Base-by-base conservation (phyloP, 164 flowering plant genomes). In the Dillenia suffruticosa region DNA sequence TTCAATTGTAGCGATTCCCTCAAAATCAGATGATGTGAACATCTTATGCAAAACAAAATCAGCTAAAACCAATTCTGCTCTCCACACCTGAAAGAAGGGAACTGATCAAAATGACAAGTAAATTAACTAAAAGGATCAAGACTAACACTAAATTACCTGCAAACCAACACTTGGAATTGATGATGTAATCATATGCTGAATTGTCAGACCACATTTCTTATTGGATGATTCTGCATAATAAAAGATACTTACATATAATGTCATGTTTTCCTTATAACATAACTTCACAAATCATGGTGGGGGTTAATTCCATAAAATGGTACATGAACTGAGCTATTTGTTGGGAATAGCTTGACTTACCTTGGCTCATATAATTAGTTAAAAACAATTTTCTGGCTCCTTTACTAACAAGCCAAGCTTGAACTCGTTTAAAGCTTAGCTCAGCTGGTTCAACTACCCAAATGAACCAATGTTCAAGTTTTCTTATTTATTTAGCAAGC, bases 131-230 rank as follows among this genome's bases (percentile, higher is more conserved):
- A 45, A 57, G 44, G 48, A 55, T 16, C 15, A 15, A 4, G 1
- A 22, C 44, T 59, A 58, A 46, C 44, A 22, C 68, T 32, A 45
- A 10, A 62, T 69, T 58, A 93, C 98, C 94, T 93, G 98, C 74
- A 90, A 75, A 49, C 98, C 98, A 50, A 93, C 97, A 57, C 59
- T 75, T 32, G 96, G 91, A 73, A 93, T 87, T 9, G 91, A 74
- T 56, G 98, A 87, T 52, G 94, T 85, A 71, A 89, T 83, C 57
- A 73, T 83, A 66, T 89, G 98, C 71, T 80, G 90, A 65, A 93
- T 86, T 32, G 61, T 75, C 59, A 86, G 60, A 51, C 57, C 68
- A 73, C 57, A 68, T 62, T 49, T 61, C 24, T 57, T 60, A 43
- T 32, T 61, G 9, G 73, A 56, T 49, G 11, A 46, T 63, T 72